phyloP scores from a whole-genome alignment of 2,329 filamentous ascomycete species.

The Periconia sp. region DNA sequence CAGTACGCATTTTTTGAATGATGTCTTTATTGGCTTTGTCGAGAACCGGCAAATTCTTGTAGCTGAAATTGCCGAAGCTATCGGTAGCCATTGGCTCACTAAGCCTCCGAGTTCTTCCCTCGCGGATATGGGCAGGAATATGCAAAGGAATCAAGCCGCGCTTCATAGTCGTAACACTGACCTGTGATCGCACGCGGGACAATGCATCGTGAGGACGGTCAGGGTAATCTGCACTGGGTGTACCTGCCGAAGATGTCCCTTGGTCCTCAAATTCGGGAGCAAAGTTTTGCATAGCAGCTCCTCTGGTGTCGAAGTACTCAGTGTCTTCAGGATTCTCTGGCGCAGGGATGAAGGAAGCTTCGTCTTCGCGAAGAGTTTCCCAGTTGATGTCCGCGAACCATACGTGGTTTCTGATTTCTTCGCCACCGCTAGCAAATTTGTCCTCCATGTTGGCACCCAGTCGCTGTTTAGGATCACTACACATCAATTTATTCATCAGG shows the following conservation, averaged over 20 bases:
- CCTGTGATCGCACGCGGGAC: slow-evolving; percentile 83
- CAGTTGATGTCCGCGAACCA: slow-evolving; percentile 91
- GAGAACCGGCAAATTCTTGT: slow-evolving; percentile 94
- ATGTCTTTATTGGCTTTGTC: slow-evolving; percentile 99
- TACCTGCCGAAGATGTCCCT: slow-evolving; percentile 68
- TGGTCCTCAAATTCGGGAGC: slow-evolving; percentile 94
- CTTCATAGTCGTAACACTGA: slow-evolving; percentile 78
- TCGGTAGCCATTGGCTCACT: slow-evolving; percentile 88
- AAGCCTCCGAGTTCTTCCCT: slow-evolving; percentile 80
- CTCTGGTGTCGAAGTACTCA: slow-evolving; percentile 93
- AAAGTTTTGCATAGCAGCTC: slow-evolving; percentile 89
- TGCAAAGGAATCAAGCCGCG: slow-evolving; percentile 92
- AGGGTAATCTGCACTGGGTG: slow-evolving; percentile 73
- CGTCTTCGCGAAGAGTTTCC: slow-evolving; percentile 89
- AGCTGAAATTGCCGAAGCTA: slow-evolving; percentile 94
- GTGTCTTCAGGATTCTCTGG: slow-evolving; percentile 95
- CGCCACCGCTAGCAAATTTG: slow-evolving; percentile 78
- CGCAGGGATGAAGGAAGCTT: slow-evolving; percentile 91
- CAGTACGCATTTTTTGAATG: slow-evolving; percentile 90
- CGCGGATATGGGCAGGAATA: slow-evolving; percentile 93
- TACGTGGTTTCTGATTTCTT: slow-evolving; percentile 84
- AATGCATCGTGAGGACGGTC: slow-evolving; percentile 94
- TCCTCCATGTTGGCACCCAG: slow-evolving; percentile 85
- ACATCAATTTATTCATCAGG: slow-evolving; percentile 89
- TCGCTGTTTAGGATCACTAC: slow-evolving; percentile 76